Evolutionary conservation across 306 rosid species (phyloP), one percentile per base, ranked within the genome.

Genomic region (Trichosanthes cucumerina): DNA sequence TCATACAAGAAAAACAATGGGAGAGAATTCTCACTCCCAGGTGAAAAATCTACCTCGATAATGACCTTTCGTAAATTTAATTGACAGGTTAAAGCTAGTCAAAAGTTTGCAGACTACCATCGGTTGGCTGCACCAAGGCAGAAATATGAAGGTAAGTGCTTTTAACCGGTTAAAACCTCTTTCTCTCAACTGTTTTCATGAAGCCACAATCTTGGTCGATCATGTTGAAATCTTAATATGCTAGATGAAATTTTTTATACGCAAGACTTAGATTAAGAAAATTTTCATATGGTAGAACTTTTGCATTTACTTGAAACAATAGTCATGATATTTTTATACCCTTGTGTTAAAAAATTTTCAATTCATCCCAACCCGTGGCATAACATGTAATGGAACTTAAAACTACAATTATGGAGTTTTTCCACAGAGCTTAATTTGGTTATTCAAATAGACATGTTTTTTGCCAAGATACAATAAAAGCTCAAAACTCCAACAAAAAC

Each of bases 81-180:
- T 34, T 10, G 72, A 73, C 88, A 95, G 93, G 87, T 91, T 69
- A 81, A 77, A 81, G 90, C 97, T 43, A 86, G 92, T 78, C 79
- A 58, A 78, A 66, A 56, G 18, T 83, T 86, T 71, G 97, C 85
- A 1, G 83, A 88, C 86, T 95, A 87, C 84, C 92, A 95, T 82
- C 91, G 97, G 36, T 71, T 92, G 80, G 93, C 93, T 72, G 78
- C 85, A 41, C 90, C 97, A 21, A 76, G 81, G 75, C 89, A 87
- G 72, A 90, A 39, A 87, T 88, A 87, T 33, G 83, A 87, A 87
- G 99, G 99, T 92, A 85, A 76, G 57, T 63, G 33, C 41, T 31
- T 52, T 21, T 34, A 16, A 65, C 23, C 57, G 9, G 57, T n/a
- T 10, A 28, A 4, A 14, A 9, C 34, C 23, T 28, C 0, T 47